Percentiles rank a stretch among this genome's conserved stretches.
Evolutionary conservation across 148 eudicot genomes (phyloP).

Genomic region (Linanthus parryae): DNA sequence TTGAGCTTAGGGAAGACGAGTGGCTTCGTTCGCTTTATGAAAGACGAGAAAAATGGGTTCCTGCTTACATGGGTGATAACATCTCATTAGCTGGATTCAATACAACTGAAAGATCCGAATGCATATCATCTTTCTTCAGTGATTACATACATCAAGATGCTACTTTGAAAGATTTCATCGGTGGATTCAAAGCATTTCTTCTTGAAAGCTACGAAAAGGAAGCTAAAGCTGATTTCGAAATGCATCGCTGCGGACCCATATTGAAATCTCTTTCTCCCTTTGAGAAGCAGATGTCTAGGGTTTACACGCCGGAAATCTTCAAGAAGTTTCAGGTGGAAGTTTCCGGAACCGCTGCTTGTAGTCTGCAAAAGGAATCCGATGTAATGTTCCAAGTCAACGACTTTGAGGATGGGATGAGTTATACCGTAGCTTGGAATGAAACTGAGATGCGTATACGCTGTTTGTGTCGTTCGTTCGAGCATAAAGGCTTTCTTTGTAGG

Average conservation of each 20-base stretch:
- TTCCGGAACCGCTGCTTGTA: conserved; percentile 48
- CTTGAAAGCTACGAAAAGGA: conserved; percentile 51
- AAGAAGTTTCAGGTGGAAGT: conserved; percentile 49
- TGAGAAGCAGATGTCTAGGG: conserved; percentile 44
- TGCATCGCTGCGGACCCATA: conserved; percentile 41
- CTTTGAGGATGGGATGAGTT: conserved; percentile 30
- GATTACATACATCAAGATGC: conserved; percentile 32
- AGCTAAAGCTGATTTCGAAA: conserved; percentile 49
- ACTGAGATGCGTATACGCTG: conserved; percentile 28
- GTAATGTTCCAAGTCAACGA: conserved; percentile 34
- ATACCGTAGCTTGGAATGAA: conserved; percentile 34
- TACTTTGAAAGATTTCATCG: conserved; percentile 37
- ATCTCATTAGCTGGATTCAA: conserved; percentile 47
- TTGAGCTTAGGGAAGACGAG: conserved; percentile 44
- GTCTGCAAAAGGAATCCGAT: conserved; percentile 33
- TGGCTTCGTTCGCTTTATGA: conserved; percentile 45
- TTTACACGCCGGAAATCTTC: conserved; percentile 44
- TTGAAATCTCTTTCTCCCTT: conserved; percentile 52
- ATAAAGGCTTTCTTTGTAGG: conserved; percentile 47
- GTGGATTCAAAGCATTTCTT: conserved; percentile 30
- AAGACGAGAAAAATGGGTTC: conserved; percentile 46
- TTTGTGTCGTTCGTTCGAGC: conserved; percentile 42
- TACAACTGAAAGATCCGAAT: conserved; percentile 35
- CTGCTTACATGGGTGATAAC: conserved; percentile 34
- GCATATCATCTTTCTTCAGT: conserved; percentile 38